phyloP scores from a whole-genome alignment of 2,329 filamentous ascomycete genomes.

The Paramyrothecium sp. region DNA sequence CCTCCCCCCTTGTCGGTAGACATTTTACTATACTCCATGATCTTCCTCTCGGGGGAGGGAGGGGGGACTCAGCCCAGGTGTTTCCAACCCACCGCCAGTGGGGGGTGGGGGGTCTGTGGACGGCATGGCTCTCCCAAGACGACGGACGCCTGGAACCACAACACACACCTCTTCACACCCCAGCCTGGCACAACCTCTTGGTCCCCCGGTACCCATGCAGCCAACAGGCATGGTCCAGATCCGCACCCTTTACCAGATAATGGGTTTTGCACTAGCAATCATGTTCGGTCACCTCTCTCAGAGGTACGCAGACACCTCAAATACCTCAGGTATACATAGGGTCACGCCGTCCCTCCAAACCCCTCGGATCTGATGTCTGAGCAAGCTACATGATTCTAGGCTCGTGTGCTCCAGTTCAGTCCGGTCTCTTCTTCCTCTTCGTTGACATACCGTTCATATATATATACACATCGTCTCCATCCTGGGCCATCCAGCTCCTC shows the following conservation, averaged over 20 bases:
- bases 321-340: neutral
- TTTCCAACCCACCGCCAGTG: neutral
- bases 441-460: conserved; percentile 12
- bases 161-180: neutral
- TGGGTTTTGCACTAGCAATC: neutral
- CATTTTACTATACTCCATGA: neutral
- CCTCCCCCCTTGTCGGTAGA: too few species aligned
- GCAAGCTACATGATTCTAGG: neutral
- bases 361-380: neutral
- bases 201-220: neutral
- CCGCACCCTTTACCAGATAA: neutral
- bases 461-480: neutral
- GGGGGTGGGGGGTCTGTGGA: neutral
- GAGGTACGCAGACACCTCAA: neutral
- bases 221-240: neutral
- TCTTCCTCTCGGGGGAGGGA: neutral
- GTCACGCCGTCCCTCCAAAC: neutral
- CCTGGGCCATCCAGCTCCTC: neutral
- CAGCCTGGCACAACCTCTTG: neutral
- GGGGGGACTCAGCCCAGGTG: neutral
- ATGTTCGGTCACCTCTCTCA: neutral
- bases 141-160: neutral
- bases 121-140: neutral
- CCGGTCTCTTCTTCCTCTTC: conserved; percentile 12
- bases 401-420: neutral